These are phyloP conservation scores for Trichoderma sp. DNA, from an alignment of 2,329 filamentous ascomycete species.

Conservation along the genomic window DNA sequence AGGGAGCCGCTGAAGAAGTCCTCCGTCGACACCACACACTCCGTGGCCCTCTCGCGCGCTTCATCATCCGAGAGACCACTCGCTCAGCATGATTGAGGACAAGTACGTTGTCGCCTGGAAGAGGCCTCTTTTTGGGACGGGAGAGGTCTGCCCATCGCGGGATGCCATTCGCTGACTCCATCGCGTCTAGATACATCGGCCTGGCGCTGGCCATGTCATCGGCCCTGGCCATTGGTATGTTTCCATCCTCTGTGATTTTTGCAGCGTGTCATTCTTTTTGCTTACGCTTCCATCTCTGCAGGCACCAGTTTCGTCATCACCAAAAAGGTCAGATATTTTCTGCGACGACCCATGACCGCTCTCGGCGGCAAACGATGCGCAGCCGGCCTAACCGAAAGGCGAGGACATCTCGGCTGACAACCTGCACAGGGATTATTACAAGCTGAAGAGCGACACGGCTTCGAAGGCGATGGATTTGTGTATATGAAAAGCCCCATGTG, in stretches of 20 bases:
- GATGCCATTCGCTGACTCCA: conserved; percentile 26
- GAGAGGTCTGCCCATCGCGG: not conserved
- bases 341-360: not conserved
- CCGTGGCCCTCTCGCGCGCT: conserved; percentile 28
- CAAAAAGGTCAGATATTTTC: conserved; percentile 71
- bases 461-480: conserved; percentile 93
- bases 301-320: conserved; percentile 98
- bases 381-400: not conserved
- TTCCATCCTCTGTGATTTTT: conserved; percentile 17
- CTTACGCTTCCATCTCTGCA: conserved; percentile 39
- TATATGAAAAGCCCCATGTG: conserved; percentile 94
- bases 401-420: not conserved
- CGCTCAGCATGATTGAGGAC: conserved; percentile 41
- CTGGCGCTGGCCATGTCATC: conserved; percentile 73
- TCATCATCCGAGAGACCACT: conserved; percentile 22
- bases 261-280: not conserved
- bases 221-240: conserved; percentile 73
- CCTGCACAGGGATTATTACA: conserved; percentile 77
- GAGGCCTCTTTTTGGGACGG: not conserved
- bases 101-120: conserved; percentile 38
- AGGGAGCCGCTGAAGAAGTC: conserved; percentile 2
- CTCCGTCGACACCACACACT: conserved; percentile 23
- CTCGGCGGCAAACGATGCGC: not conserved
- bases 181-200: conserved; percentile 66
- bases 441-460: conserved; percentile 87